Base-by-base conservation (phyloP, 1,284 basidiomycete species). In the Ustilago lituana region DNA sequence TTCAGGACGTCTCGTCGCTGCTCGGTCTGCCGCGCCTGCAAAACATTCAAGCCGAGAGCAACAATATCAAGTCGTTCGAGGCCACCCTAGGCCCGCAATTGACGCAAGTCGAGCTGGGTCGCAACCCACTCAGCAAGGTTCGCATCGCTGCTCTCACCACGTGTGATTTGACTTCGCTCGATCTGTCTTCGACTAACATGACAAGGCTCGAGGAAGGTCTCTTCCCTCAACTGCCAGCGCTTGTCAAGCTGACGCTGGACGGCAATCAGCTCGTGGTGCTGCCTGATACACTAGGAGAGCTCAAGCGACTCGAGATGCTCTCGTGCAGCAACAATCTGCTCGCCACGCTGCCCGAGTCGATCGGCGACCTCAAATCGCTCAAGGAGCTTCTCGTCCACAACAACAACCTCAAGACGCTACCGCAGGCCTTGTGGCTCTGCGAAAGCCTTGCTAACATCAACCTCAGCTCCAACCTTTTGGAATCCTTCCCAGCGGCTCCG, bases 241-340 rank as follows among this genome's bases (percentile, higher is more conserved):
- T 82, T 4, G 70, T 60, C 38, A 64, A 72, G 41, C 64, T 82
- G 10, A 72, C 67, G 31, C 61, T 82, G 5, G 80, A 82, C 43
- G 61, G 71, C 47, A 82, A 98, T 83, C 88, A 91, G 50, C 90
- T 98, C 79, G 89, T 90, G 12, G 86, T 87, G 6, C 87, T 98
- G 29, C 94, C 95, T 0, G 89, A 93, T 35, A 88, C 89, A 11
- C 84, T 98, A 5, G 90, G 90, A 40, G 86, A 88, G 15, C 87
- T 98, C 23, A 84, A 84, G 17, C 87, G 87, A 52, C 88, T 99
- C 23, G 86, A 89, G 71, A 85, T 84, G 1, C 87, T 99, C 3
- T 91, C 90, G 4, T 93, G 92, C 78, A 92, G 91, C 41, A 93
- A 97, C 82, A 98, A 98, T 83, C 87, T 90, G 74, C 86, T 99